Evolutionary conservation across 2,329 filamentous ascomycete genomes (phyloP), one percentile per base, ranked within the genome.

Genomic region (Sporothrix brasiliensis): DNA sequence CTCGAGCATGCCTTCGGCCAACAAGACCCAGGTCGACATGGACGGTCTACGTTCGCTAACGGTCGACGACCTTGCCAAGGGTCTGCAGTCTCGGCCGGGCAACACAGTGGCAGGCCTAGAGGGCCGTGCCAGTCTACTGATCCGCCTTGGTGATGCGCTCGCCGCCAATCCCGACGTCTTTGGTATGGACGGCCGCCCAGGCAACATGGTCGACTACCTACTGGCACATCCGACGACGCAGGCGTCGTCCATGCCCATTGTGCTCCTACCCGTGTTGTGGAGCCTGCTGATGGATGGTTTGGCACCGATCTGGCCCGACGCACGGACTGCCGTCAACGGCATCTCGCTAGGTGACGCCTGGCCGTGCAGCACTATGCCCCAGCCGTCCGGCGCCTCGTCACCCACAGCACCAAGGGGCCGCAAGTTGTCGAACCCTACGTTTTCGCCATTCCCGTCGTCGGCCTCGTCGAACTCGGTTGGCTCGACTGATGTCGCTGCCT

Each of bases 131-230:
- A 89, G 90, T 21, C 85, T 99, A 60, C 83, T 99, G 53, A 85
- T 92, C 53, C 86, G 91, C 67, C 85, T 99, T 1, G 88, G 89
- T 14, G 85, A 89, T 73, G 94, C 94, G 5, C 82, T 99, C 69
- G 82, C 84, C 3, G 86, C 90, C 73, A 93, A 94, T 77, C 85
- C 88, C 71, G 91, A 95, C 67, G 91, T 93, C 75, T 99, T 97
- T 79, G 94, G 94, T 30, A 85, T 87, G 1, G 89, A 94, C 77
- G 92, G 90, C 67, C 87, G 95, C 71, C 95, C 95, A 13, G 95
- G 95, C 75, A 96, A 97, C 79, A 93, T 99, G 89, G 88, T 98
- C 73, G 94, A 98, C 79, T 94, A 97, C 78, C 88, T 98, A n/a
- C 87, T 98, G 52, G 91, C 92, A 3, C 95, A 98, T 77, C 92